Base-by-base conservation (phyloP, 2,329 filamentous ascomycete genomes). In the Exophiala spinifera region DNA sequence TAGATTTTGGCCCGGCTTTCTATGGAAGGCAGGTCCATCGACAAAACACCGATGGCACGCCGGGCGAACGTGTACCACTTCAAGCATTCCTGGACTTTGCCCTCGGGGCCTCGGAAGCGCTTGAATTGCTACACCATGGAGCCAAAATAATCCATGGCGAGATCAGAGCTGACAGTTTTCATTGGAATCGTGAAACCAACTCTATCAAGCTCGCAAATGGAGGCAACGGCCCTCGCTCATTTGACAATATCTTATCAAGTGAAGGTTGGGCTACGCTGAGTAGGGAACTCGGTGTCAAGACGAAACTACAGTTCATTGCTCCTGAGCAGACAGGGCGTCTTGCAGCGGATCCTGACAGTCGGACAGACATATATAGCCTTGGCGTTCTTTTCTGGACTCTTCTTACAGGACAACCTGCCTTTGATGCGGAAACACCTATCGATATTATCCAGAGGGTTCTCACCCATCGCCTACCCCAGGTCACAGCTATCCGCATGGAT, bases 321-420 rank as follows among this genome's bases (percentile, higher is more conserved):
- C 91, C 92, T 0, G 92, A 97, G 68, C 92, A 96, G 74, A 96
- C 92, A 2, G 92, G 92, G 13, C 85, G 92, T 17, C 87, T 96
- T 81, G 89, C 91, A 2, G 90, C 89, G 3, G 91, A 96, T 69
- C 92, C 92, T 1, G 92, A 96, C 71, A 89, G 83, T 40, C 83
- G 92, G 37, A 96, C 92, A 14, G 92, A 97, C 70, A 95, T 96
- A 28, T 96, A 96, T 73, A 91, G 89, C 0, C 76, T 96, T 1
- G 92, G 92, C 3, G 85, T 96, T 36, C 72, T 96, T 1, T 92
- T 96, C 69, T 96, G 90, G 87, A 89, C 83, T 7, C 81, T 95
- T 65, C 76, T 95, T 43, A 88, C 89, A 1, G 89, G 91, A 23
- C 82, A 86, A 63, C 82, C 88, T 2, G 87, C 90, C 0, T 96